These are phyloP conservation scores for Dendrobium catenatum DNA, from an alignment of 106 monocot genomes.

Conservation along the genomic window DNA sequence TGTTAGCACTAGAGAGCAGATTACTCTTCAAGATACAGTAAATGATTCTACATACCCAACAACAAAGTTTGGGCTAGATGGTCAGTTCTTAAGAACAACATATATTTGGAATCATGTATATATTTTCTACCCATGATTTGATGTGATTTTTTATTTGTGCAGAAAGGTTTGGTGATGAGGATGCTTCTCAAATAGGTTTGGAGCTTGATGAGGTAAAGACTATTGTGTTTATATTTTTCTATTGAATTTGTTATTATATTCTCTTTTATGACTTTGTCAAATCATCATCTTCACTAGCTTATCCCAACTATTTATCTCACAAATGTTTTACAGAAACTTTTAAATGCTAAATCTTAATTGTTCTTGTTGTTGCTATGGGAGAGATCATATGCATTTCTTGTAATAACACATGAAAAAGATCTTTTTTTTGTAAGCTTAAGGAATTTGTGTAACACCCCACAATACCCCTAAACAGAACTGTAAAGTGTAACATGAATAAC, in stretches of 20 bases:
- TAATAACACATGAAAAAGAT: background rate
- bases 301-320: background rate
- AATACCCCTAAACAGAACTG: too few relatives aligned
- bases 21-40: slow-evolving; percentile 89
- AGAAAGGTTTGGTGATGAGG: slow-evolving; percentile 99
- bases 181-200: slow-evolving; percentile 89
- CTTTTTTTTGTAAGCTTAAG: background rate
- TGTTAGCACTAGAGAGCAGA: slow-evolving; percentile 96
- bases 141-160: slow-evolving; percentile 19
- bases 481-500: too few relatives aligned
- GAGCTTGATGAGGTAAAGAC: slow-evolving; percentile 87
- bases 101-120: slow-evolving; percentile 2
- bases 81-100: background rate
- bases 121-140: background rate
- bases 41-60: slow-evolving; percentile 55
- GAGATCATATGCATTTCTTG: background rate
- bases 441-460: background rate
- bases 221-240: background rate
- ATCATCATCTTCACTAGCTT: background rate
- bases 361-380: background rate
- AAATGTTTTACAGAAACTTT: too few relatives aligned
- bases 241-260: background rate
- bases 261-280: background rate
- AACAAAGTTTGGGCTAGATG: slow-evolving; percentile 85
- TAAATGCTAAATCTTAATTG: background rate